Conservation (phyloP, 257 asterid species). For the Solanum virginianum region DNA sequence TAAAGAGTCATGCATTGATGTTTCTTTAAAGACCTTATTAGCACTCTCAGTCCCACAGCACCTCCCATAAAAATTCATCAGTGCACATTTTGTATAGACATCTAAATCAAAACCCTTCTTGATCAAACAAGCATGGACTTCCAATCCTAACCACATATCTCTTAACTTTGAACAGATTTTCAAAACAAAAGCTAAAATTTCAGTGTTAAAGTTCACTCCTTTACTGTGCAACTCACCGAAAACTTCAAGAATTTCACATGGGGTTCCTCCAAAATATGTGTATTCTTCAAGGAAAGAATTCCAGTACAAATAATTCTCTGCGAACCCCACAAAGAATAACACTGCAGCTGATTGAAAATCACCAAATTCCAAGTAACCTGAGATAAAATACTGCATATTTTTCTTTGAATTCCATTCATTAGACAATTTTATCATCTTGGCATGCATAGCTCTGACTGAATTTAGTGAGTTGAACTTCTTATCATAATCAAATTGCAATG, state of each 20-base stretch:
- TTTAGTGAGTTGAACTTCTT: slow-evolving; percentile 11
- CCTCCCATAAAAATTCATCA: slow-evolving; percentile 50
- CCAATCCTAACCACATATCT: slow-evolving; percentile 34
- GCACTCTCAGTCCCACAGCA: slow-evolving; percentile 30
- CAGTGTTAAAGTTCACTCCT: slow-evolving; percentile 36
- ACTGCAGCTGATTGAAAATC: slow-evolving; percentile 39
- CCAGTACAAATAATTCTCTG: slow-evolving; percentile 30
- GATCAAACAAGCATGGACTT: slow-evolving; percentile 38
- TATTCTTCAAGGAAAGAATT: slow-evolving; percentile 35
- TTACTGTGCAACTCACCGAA: slow-evolving; percentile 20
- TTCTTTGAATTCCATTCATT: slow-evolving; percentile 4
- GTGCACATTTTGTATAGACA: slow-evolving; percentile 30
- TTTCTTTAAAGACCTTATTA: slow-evolving; percentile 24
- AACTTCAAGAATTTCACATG: slow-evolving; percentile 40
- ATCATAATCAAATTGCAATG: not conserved
- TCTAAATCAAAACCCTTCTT: slow-evolving; percentile 42
- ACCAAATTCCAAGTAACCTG: slow-evolving; percentile 27
- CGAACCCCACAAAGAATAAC: slow-evolving; percentile 35
- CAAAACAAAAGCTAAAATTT: slow-evolving; percentile 19
- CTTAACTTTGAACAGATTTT: slow-evolving; percentile 34
- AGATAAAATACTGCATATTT: slow-evolving; percentile 35
- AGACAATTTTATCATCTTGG: slow-evolving; percentile 43
- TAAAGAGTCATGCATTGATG: slow-evolving; percentile 13
- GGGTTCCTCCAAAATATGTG: slow-evolving; percentile 33
- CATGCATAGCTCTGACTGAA: slow-evolving; percentile 39